Evolutionary conservation across 2,329 filamentous ascomycete genomes (phyloP).

Genomic region (Fusarium lateritium): DNA sequence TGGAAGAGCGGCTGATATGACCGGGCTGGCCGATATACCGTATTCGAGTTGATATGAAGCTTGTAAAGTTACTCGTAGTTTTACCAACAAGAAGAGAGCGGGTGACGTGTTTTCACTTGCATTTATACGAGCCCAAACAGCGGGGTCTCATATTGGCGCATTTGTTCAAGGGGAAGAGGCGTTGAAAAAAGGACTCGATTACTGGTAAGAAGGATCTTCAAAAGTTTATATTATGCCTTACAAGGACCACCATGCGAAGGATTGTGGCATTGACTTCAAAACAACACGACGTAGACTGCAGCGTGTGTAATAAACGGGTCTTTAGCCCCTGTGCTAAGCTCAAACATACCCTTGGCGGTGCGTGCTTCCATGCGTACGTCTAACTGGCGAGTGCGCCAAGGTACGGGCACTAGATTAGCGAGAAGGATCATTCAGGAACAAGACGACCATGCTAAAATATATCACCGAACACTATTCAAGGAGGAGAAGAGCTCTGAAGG

Average conservation of each 20-base stretch:
- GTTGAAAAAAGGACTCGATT: background rate
- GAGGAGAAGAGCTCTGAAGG: background rate
- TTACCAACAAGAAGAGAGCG: too few species aligned
- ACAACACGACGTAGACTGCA: background rate
- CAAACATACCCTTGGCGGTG: conserved; percentile 16
- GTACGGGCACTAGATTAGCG: conserved; percentile 5
- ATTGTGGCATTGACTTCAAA: background rate
- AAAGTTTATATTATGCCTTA: background rate
- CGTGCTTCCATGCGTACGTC: conserved; percentile 9
- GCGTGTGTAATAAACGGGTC: background rate
- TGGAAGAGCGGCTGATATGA: too few species aligned
- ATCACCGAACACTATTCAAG: conserved; percentile 1
- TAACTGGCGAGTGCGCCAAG: conserved; percentile 15
- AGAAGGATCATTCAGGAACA: conserved; percentile 18
- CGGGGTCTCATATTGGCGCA: too few species aligned
- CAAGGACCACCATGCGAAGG: background rate
- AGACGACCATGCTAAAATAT: background rate
- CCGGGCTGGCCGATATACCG: too few species aligned
- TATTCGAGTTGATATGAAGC: too few species aligned
- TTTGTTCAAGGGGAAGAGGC: background rate
- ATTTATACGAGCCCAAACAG: too few species aligned
- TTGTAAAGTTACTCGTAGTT: too few species aligned
- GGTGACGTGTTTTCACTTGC: too few species aligned
- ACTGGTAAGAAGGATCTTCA: background rate
- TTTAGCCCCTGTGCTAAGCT: background rate